Evolutionary conservation across 441 rosid species (phyloP).

Genomic region (Caryocar brasiliense): DNA sequence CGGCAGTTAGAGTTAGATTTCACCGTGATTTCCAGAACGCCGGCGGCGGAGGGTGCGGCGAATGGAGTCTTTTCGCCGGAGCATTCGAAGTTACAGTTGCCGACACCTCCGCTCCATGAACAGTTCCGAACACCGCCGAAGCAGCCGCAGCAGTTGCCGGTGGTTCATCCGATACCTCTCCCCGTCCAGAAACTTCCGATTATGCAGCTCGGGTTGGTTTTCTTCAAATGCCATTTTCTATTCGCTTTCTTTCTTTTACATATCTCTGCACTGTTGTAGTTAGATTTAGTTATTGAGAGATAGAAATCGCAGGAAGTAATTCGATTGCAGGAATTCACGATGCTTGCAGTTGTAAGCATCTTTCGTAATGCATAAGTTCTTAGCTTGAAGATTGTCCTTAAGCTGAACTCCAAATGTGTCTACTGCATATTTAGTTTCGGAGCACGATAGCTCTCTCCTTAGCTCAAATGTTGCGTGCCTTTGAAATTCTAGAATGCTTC

Average conservation of each 20-base stretch:
- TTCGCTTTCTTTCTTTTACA: neutral
- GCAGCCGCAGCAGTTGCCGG: slow-evolving; percentile 15
- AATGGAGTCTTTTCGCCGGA: neutral
- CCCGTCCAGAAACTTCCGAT: slow-evolving; percentile 32
- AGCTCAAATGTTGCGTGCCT: too few species aligned
- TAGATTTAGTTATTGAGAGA: too few species aligned
- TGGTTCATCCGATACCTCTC: slow-evolving; percentile 26
- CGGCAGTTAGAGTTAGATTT: slow-evolving; percentile 84
- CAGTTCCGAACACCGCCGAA: neutral
- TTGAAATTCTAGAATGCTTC: too few species aligned
- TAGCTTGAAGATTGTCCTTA: too few species aligned
- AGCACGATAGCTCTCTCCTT: too few species aligned
- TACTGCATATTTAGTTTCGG: too few species aligned
- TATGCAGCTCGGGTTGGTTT: slow-evolving; percentile 20
- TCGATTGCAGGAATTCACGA: slow-evolving; percentile 53
- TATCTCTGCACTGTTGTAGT: neutral
- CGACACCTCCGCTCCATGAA: neutral
- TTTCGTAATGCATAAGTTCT: too few species aligned
- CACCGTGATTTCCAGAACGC: slow-evolving; percentile 19
- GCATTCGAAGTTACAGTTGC: neutral
- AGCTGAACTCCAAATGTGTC: too few species aligned
- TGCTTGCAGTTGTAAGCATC: slow-evolving; percentile 67
- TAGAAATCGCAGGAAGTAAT: too few species aligned
- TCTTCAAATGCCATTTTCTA: neutral
- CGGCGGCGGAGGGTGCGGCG: neutral